Evolutionary conservation across 768 basidiomycete genomes (phyloP), one percentile per base, ranked within the genome.

Genomic region (Lentinula aciculospora): DNA sequence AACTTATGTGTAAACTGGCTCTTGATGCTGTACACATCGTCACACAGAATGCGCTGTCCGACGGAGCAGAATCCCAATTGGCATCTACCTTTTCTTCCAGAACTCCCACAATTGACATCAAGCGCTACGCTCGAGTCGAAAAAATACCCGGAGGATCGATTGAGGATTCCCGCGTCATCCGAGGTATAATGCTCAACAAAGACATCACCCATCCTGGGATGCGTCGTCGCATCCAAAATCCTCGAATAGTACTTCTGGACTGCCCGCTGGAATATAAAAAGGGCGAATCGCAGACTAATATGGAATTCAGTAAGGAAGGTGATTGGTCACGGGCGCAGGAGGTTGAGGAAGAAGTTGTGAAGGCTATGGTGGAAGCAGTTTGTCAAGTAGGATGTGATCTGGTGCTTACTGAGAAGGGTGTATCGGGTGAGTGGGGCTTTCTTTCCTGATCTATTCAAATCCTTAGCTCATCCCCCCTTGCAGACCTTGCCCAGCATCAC

Each of bases 241-340:
- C 96, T 3, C 75, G 95, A 12, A 89, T 99, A 49, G 75, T 98
- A 23, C 72, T 98, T 39, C 75, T 98, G 39, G 94, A 97, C 70
- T 98, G 95, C 70, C 94, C 95, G 9, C 74, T 98, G 57, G 96
- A 98, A 75, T 98, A 99, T 77, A 99, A 98, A 77, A 98, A 98
- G 79, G 96, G 96, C 27, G 97, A 98, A 77, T 85, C 82, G 57
- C 97, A 99, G 74, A 98, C 97, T 60, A 97, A 98, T 70, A 98
- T 98, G 81, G 96, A 98, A 74, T 94, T 98, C 63, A 87, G 86
- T 44, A 93, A 92, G 72, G 95, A 95, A 75, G 78, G 79, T 19
- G 95, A 99, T 68, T 99, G 94, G 92, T 85, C 88, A 54, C 76
- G 92, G 47, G 89, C 93, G 25, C 89, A 95, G 71, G 84, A 90